Evolutionary conservation across 352 stramenopile genomes (phyloP).

Genomic region (Blastocystis sp.): DNA sequence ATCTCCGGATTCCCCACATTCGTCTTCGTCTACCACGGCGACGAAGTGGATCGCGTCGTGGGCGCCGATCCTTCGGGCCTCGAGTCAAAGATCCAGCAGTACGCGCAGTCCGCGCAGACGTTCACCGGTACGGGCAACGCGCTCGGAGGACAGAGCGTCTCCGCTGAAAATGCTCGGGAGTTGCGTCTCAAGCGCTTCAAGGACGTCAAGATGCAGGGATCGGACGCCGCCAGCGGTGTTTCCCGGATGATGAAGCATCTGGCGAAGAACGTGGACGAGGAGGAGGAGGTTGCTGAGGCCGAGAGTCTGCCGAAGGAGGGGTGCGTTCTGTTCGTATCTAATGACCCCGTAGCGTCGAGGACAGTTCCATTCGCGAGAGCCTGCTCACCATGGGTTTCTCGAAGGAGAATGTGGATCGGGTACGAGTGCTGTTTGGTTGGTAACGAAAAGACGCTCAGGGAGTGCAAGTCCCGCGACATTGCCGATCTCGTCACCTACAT

Average conservation of each 20-base stretch:
- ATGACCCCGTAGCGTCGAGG: background rate
- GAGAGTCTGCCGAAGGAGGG: no score
- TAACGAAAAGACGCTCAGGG: slow-evolving; percentile 1
- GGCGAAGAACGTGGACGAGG: slow-evolving; percentile 15
- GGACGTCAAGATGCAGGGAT: slow-evolving; percentile 26
- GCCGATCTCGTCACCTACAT: slow-evolving; percentile 34
- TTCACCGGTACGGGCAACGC: slow-evolving; percentile 44
- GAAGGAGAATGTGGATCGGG: slow-evolving; percentile 13
- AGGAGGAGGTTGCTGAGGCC: slow-evolving; percentile 27
- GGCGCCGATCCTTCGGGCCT: background rate
- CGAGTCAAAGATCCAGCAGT: slow-evolving; percentile 41
- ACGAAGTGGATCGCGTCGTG: slow-evolving; percentile 41
- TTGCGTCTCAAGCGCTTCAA: slow-evolving; percentile 52
- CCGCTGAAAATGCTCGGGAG: slow-evolving; percentile 8
- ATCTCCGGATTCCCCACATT: slow-evolving; percentile 45
- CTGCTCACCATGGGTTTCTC: slow-evolving; percentile 57
- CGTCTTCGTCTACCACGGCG: slow-evolving; percentile 36
- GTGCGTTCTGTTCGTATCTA: background rate
- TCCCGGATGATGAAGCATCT: slow-evolving; percentile 22
- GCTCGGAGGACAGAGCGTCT: background rate
- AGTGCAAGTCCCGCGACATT: slow-evolving; percentile 54
- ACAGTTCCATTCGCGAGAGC: slow-evolving; percentile 8
- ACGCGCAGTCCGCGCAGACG: background rate
- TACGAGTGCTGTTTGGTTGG: background rate
- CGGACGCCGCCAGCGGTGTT: background rate